A percentile compares a stretch with the other conserved stretches of the same genome.
Evolutionary conservation across 2,329 filamentous ascomycete species (phyloP).

Genomic region (Penicillium sclerotiorum): DNA sequence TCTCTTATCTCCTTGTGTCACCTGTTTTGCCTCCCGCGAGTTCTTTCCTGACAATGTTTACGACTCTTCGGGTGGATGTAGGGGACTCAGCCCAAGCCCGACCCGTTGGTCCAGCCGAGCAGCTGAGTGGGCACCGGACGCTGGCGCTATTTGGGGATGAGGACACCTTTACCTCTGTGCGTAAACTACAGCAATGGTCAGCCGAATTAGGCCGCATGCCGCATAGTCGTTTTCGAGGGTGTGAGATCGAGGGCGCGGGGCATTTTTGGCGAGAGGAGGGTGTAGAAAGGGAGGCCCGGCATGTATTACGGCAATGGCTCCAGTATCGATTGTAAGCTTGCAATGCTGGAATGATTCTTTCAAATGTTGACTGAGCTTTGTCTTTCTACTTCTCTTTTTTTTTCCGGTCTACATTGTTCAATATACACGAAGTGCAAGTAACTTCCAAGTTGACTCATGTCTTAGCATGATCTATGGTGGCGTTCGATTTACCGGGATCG

Average conservation of each 20-base stretch:
- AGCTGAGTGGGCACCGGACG: constrained; percentile 59
- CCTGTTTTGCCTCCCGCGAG: constrained; percentile 61
- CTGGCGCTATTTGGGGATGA: constrained; percentile 74
- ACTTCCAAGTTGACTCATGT: too few species aligned
- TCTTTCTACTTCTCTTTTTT: too few species aligned
- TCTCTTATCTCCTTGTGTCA: constrained; percentile 64
- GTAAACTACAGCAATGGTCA: constrained; percentile 69
- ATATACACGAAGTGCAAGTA: too few species aligned
- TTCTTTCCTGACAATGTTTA: constrained; percentile 64
- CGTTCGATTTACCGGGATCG: neutral
- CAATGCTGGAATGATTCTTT: too few species aligned
- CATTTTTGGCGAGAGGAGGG: constrained; percentile 66
- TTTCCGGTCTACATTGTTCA: too few species aligned
- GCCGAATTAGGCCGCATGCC: constrained; percentile 51
- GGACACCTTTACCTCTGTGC: constrained; percentile 71
- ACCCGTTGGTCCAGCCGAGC: constrained; percentile 55
- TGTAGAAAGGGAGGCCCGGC: constrained; percentile 46
- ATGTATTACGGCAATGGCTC: constrained; percentile 46
- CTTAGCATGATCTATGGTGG: too few species aligned
- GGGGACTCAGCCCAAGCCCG: constrained; percentile 29
- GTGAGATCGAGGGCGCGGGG: constrained; percentile 57
- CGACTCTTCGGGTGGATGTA: constrained; percentile 45
- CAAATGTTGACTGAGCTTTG: too few species aligned
- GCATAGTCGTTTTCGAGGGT: constrained; percentile 51
- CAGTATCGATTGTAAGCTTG: constrained; percentile 12